Conservation (phyloP, 306 rosid species). For the Dalbergia cultrata region DNA sequence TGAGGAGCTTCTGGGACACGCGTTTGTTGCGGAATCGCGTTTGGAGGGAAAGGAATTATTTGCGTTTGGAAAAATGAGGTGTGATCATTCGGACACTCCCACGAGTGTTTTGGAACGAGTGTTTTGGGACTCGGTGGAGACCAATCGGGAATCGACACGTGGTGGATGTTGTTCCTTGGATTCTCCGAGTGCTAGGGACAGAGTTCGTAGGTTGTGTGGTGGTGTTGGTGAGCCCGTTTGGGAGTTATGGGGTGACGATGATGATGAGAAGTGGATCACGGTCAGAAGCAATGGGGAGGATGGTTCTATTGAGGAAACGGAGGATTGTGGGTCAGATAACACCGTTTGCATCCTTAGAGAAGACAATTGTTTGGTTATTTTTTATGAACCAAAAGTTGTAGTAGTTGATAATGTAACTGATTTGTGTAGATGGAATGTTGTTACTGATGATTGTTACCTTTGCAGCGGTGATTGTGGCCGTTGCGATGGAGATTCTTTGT, state of each 20-base stretch:
- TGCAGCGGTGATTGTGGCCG: not conserved
- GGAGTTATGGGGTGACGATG: constrained; percentile 47
- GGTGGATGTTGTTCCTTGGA: constrained; percentile 24
- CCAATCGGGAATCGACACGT: constrained; percentile 41
- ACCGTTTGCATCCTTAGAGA: constrained; percentile 5
- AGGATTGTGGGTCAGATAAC: constrained; percentile 26
- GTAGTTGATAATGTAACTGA: not conserved
- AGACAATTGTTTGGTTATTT: constrained; percentile 10
- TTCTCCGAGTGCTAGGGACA: constrained; percentile 46
- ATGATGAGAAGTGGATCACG: constrained; percentile 64
- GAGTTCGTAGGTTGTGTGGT: constrained; percentile 60
- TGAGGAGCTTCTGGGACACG: constrained; percentile 71
- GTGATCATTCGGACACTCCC: constrained; percentile 60
- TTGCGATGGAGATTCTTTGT: not conserved
- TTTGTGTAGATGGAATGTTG: constrained; percentile 30
- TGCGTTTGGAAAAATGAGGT: not conserved
- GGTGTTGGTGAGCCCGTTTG: constrained; percentile 43
- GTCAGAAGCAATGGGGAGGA: constrained; percentile 63
- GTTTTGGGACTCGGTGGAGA: constrained; percentile 60
- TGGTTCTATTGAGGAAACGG: constrained; percentile 16
- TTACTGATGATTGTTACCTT: constrained; percentile 30
- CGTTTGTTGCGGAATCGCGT: constrained; percentile 54
- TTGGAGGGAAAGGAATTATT: constrained; percentile 35
- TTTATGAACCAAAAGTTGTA: constrained; percentile 28
- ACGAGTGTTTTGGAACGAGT: constrained; percentile 65